Evolutionary conservation across 768 basidiomycete genomes (phyloP), one percentile per base, ranked within the genome.

Genomic region (Podaxis carcinomalis): DNA sequence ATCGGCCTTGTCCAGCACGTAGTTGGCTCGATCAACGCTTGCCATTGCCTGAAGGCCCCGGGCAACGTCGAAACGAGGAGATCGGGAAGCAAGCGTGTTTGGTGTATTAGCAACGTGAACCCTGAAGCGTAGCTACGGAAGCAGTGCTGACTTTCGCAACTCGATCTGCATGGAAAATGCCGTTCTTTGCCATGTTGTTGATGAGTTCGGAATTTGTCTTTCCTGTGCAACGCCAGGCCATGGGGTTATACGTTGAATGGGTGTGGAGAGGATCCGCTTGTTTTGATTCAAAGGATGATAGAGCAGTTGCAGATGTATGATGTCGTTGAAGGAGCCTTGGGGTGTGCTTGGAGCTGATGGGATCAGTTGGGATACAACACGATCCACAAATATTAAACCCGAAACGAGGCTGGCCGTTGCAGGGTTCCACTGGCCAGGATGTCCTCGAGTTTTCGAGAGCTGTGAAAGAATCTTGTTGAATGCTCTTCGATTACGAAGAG

Each of bases 151-250:
- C 91, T 62, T 80, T 73, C 9, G 77, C 73, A 13, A 92, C 84
- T 10, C 72, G 68, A 1, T 85, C 80, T 2, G 85, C 83, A 21
- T 73, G 74, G 51, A 92, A 78, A 39, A 92, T 84, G 2, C 78
- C 79, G 52, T 77, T 73, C 39, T 66, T 71, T 3, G 70, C 66
- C 76, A 97, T 75, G 72, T 93, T 93, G 23, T 75, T 65, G 60
- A 97, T 78, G 49, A 97, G 85, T 65, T 92, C 89, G 16, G 73
- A 67, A 68, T 93, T 95, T 3, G 84, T 83, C 9, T 68, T 72
- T 23, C 93, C 93, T 44, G 76, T 82, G 69, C 88, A 89, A 32
- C 81, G 80, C 93, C 93, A 95, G 40, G 93, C 93, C 93, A 95
- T 94, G 27, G 36, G 32, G 7, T 62, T 46, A 47, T 35, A 46